phyloP scores from a whole-genome alignment of 306 rosid species.

The Dalbergia oliveri region DNA sequence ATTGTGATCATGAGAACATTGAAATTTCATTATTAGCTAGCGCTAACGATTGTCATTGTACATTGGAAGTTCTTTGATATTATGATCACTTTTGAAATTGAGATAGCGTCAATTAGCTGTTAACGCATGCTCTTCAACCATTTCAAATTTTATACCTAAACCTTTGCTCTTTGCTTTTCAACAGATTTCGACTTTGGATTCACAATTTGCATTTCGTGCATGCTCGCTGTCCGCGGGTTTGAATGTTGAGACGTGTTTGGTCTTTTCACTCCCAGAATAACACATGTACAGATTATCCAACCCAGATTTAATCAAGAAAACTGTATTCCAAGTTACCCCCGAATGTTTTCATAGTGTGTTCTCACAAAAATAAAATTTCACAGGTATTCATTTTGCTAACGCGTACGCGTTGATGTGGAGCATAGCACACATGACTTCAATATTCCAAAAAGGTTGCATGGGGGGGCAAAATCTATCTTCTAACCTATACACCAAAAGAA shows the following conservation, averaged over 20 bases:
- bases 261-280: too few species aligned
- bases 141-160: not conserved
- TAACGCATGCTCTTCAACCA: not conserved
- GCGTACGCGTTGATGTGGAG: not conserved
- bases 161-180: too few species aligned
- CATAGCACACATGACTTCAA: constrained; percentile 5
- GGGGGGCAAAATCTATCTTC: not conserved
- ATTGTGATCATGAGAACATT: constrained; percentile 28
- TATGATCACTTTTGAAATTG: constrained; percentile 2
- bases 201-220: too few species aligned
- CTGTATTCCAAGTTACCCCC: too few species aligned
- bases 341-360: too few species aligned
- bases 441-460: constrained; percentile 1
- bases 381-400: constrained; percentile 13
- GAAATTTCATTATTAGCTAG: constrained; percentile 34
- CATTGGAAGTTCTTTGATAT: constrained; percentile 31
- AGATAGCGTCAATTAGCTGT: constrained; percentile 3
- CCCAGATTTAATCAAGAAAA: too few species aligned
- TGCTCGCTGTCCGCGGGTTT: too few species aligned
- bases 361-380: too few species aligned
- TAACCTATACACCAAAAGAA: not conserved
- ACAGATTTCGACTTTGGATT: too few species aligned
- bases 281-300: too few species aligned
- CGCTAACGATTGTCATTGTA: constrained; percentile 34
- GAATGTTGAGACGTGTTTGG: too few species aligned